phyloP scores from a whole-genome alignment of 805 yeast species.

The Cyberlindnera mrakii region DNA sequence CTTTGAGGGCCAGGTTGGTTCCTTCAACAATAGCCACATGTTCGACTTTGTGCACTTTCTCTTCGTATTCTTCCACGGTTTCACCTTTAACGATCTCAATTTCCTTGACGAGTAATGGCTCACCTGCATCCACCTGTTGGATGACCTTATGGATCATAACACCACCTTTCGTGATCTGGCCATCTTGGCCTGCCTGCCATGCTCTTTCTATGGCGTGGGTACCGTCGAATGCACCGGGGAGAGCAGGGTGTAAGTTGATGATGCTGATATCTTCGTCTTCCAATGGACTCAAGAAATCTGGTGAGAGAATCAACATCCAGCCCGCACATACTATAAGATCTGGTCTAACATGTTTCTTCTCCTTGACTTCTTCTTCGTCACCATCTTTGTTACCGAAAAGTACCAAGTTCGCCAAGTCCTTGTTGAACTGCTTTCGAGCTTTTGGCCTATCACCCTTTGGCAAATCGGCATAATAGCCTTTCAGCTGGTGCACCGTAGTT shows the following conservation, averaged over 20 bases:
- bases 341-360: conserved; percentile 44
- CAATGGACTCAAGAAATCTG: conserved; percentile 64
- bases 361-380: conserved; percentile 16
- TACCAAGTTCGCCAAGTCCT: conserved; percentile 68
- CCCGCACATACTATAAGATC: conserved; percentile 95
- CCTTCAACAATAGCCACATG: conserved; percentile 95
- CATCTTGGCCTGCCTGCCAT: conserved; percentile 90
- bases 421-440: conserved; percentile 69
- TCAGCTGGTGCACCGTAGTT: conserved; percentile 65
- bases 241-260: conserved; percentile 92
- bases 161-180: conserved; percentile 72
- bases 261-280: conserved; percentile 61
- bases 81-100: conserved; percentile 68
- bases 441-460: conserved; percentile 60
- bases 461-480: conserved; percentile 65
- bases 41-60: conserved; percentile 75
- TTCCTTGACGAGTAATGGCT: conserved; percentile 80
- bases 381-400: conserved; percentile 40
- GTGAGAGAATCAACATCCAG: conserved; percentile 91
- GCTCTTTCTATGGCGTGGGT: conserved; percentile 96
- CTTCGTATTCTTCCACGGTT: conserved; percentile 71
- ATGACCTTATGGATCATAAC: conserved; percentile 97
- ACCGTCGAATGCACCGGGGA: conserved; percentile 96
- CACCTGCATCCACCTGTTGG: conserved; percentile 91
- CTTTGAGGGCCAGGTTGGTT: conserved; percentile 51